These are phyloP conservation scores for Arthonia radiata DNA, from an alignment of 495 filamentous ascomycete genomes.

Conservation along the genomic window DNA sequence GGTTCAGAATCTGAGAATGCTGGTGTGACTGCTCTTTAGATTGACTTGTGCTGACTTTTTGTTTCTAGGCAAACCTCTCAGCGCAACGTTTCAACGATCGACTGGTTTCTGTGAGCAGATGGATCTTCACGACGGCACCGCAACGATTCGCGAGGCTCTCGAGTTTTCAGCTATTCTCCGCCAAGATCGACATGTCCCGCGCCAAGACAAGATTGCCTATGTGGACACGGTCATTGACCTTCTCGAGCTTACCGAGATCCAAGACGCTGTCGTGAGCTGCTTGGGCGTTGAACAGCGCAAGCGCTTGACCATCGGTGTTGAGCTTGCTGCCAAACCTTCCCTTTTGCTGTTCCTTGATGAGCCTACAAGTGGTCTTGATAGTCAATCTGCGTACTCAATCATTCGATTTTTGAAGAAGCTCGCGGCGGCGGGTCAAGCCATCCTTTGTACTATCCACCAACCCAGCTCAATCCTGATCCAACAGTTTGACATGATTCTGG, in stretches of 20 bases:
- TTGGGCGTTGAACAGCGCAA: constrained; percentile 45
- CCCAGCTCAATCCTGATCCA: constrained; percentile 44
- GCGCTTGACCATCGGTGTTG: constrained; percentile 73
- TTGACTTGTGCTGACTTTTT: too few species aligned
- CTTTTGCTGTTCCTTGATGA: constrained; percentile 66
- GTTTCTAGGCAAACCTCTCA: constrained; percentile 41
- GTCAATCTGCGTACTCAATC: constrained; percentile 61
- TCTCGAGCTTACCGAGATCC: constrained; percentile 15
- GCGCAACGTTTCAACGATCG: constrained; percentile 46
- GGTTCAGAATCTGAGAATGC: too few species aligned
- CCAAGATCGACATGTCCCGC: constrained; percentile 25
- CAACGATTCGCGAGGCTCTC: constrained; percentile 40
- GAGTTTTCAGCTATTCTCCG: constrained; percentile 41
- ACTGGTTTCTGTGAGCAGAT: constrained; percentile 78
- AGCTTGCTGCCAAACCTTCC: constrained; percentile 67
- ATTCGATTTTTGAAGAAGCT: constrained; percentile 69
- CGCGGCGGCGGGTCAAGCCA: constrained; percentile 45
- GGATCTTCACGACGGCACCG: constrained; percentile 50
- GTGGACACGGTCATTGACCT: constrained; percentile 18
- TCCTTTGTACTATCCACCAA: constrained; percentile 69
- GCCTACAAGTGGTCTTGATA: constrained; percentile 47
- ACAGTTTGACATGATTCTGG: constrained; percentile 53
- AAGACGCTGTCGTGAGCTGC: constrained; percentile 18
- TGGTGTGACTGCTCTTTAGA: too few species aligned
- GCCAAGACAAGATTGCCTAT: constrained; percentile 17